These are phyloP conservation scores for Botryotinia convoluta DNA, from an alignment of 2,329 filamentous ascomycete species.

Conservation along the genomic window DNA sequence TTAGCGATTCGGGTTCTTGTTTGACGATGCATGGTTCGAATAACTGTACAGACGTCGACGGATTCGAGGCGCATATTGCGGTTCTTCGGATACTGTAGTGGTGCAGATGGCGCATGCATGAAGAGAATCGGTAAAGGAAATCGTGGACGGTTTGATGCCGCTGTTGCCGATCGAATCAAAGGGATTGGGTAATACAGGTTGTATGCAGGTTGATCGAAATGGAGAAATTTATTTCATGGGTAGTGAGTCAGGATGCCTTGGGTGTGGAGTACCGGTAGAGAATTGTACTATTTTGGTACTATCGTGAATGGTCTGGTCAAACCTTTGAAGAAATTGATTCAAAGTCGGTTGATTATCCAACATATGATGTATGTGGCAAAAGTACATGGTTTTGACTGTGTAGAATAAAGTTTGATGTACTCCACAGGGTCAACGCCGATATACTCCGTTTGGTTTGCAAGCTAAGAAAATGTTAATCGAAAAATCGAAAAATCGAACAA, in stretches of 20 bases:
- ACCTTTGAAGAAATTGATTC: not conserved
- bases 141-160: not conserved
- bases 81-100: not conserved
- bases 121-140: not conserved
- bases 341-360: not conserved
- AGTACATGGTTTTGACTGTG: not conserved
- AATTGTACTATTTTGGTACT: not conserved
- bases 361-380: not conserved
- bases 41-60: not conserved
- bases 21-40: not conserved
- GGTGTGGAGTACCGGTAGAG: not conserved
- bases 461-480: not conserved
- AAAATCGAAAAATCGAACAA: not conserved
- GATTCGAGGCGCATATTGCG: not conserved
- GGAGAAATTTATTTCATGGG: not conserved
- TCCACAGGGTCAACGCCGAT: not conserved
- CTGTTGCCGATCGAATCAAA: not conserved
- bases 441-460: not conserved
- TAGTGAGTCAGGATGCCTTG: not conserved
- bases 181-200: not conserved
- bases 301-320: not conserved
- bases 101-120: not conserved
- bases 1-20: not conserved
- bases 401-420: not conserved
- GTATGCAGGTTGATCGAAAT: not conserved